Evolutionary conservation across 2,329 filamentous ascomycete genomes (phyloP), one percentile per base, ranked within the genome.

Genomic region (Coccinonectria pachysandricola): DNA sequence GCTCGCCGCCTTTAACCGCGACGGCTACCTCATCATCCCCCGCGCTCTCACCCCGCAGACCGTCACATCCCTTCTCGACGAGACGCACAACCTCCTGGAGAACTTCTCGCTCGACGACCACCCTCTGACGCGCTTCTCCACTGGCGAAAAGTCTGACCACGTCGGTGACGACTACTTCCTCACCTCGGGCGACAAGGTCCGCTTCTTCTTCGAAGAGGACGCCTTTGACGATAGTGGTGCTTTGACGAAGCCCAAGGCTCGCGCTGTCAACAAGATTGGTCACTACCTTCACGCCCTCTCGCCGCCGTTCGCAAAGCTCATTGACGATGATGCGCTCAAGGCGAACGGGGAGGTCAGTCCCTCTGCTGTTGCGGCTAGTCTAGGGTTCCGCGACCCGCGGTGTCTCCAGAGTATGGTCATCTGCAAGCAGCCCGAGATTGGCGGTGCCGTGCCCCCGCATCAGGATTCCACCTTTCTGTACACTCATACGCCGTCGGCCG

Each of bases 161-260:
- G 82, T 95, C 8, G 87, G 88, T 36, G 91, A 96, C 60, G 75
- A 81, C 50, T 98, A 98, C 67, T 96, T 98, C 60, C 73, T 96
- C 3, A 69, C 66, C 2, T 91, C 81, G 3, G 86, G 85, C 35
- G 83, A 96, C 64, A 88, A 95, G 59, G 65, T 96, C 35, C 80
- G 86, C 33, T 96, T 92, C 69, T 96, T 96, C 69, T 92, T 96
- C 56, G 88, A 96, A 57, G 85, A 92, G 57, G 87, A 91, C 56
- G 88, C 88, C 37, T 88, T 95, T 53, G 65, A 78, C 45, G 41
- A 61, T 7, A 46, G 57, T 0, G 79, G 82, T 19, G 57, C 61
- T 2, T 71, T 96, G 4, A 62, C 60, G 8, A 86, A 87, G 43
- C 83, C 87, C 19, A 93, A 93, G 54, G 65, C 80, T 36, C 71